Conservation (phyloP, 805 yeast species). For the Blastobotrys muscicola region DNA sequence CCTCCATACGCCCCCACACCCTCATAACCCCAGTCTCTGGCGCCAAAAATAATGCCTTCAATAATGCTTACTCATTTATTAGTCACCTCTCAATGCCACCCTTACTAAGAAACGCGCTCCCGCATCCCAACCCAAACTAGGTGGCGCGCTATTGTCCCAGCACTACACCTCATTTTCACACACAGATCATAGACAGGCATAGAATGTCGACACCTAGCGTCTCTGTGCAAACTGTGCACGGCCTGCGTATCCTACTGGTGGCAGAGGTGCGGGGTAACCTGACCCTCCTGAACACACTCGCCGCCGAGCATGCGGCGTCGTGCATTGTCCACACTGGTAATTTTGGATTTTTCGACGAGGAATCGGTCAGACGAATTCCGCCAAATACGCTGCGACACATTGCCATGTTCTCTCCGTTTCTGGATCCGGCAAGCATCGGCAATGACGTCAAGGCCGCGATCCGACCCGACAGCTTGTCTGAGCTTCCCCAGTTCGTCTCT, state of each 20-base stretch:
- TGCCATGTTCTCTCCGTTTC: constrained; percentile 54
- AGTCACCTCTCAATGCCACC: no score
- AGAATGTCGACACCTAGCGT: no score
- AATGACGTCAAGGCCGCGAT: constrained; percentile 38
- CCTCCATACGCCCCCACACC: no score
- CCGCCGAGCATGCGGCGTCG: constrained; percentile 37
- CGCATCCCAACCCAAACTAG: no score
- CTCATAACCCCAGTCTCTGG: no score
- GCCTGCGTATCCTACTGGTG: constrained; percentile 35
- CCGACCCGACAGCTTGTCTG: constrained; percentile 40
- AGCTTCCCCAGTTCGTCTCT: constrained; percentile 38
- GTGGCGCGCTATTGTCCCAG: no score
- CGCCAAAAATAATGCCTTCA: no score
- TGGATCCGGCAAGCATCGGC: constrained; percentile 42
- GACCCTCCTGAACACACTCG: constrained; percentile 41
- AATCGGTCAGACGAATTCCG: constrained; percentile 44
- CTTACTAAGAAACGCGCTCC: no score
- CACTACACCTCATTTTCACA: no score
- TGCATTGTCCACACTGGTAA: constrained; percentile 64
- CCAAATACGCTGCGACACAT: constrained; percentile 48
- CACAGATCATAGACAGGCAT: no score
- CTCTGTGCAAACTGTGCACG: constrained; percentile 9
- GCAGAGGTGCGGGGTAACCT: constrained; percentile 51
- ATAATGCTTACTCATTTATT: no score
- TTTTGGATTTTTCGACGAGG: constrained; percentile 64